Evolutionary conservation across 345 rosid species (phyloP).

Genomic region (Camelina hispida): DNA sequence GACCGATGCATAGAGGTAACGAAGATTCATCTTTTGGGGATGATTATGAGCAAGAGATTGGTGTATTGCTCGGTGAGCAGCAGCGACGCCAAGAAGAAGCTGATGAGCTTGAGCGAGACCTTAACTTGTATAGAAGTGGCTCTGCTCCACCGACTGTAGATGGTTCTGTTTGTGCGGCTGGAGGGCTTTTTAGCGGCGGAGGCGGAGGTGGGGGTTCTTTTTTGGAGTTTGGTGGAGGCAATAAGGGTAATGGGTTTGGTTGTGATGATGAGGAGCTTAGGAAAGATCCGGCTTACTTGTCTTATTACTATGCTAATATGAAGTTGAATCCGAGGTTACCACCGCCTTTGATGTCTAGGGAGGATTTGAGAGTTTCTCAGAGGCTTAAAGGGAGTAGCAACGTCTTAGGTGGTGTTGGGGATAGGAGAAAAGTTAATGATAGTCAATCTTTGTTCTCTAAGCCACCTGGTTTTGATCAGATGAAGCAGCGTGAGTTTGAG

Average conservation of each 20-base stretch:
- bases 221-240: slow-evolving; percentile 55
- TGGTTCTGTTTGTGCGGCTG: slow-evolving; percentile 67
- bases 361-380: slow-evolving; percentile 85
- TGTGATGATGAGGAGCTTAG: slow-evolving; percentile 69
- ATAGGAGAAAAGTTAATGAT: slow-evolving; percentile 62
- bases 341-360: slow-evolving; percentile 84
- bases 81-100: slow-evolving; percentile 54
- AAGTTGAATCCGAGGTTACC: slow-evolving; percentile 93
- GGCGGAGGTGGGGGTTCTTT: slow-evolving; percentile 48
- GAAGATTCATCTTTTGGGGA: slow-evolving; percentile 77
- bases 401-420: slow-evolving; percentile 72
- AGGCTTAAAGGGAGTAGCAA: slow-evolving; percentile 69
- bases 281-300: slow-evolving; percentile 77
- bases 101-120: slow-evolving; percentile 66
- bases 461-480: slow-evolving; percentile 82
- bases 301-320: slow-evolving; percentile 75
- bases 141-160: slow-evolving; percentile 84
- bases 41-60: slow-evolving; percentile 80
- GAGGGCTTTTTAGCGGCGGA: slow-evolving; percentile 52
- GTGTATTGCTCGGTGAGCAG: slow-evolving; percentile 54
- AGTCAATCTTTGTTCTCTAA: slow-evolving; percentile 65
- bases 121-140: slow-evolving; percentile 73
- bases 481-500: slow-evolving; percentile 58
- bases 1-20: slow-evolving; percentile 67
- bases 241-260: slow-evolving; percentile 52